Evolutionary conservation across 164 flowering plant genomes (phyloP), one percentile per base, ranked within the genome.

Genomic region (Tinospora cordifolia): DNA sequence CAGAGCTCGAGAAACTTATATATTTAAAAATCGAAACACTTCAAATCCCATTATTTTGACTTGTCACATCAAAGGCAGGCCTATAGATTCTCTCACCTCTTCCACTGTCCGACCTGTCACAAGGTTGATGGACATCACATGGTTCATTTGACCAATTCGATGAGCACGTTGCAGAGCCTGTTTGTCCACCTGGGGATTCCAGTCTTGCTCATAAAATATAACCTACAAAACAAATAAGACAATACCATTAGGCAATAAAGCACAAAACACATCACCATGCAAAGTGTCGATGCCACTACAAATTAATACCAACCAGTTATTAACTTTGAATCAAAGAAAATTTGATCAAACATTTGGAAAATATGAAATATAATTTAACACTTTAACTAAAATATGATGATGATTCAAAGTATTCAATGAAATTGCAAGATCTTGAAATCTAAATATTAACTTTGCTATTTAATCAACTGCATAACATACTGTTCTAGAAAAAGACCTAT

Each of bases 121-220:
- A 36, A 92, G 76, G 78, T 87, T 89, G 74, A 92, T 84, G 19
- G 91, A 86, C 65, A 94, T 65, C 3, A 94, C 99, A 77, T 86
- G 92, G 75, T 87, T 90, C 75, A 79, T 79, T 81, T 92, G 99
- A 63, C 98, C 98, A 74, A 94, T 94, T 39, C 98, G 82, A 67
- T 92, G 98, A 19, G 95, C 86, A n/a, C 97, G 86, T 78, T 92
- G 98, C 72, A 92, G 64, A 71, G 99, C 99, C 77, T 94, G 97
- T 81, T 80, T 92, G 76, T 94, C 98, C 72, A 90, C 97, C 80
- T 92, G 98, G 19, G 98, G 98, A 80, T 94, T 94, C 98, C 98
- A 94, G 78, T 94, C 98, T 86, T 94, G 98, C 85, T 94, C 98
- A 67, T 87, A 94, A 79, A 94, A 94, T 76, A 94, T 87, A 68